Conservation (phyloP, 371 early-diverging fungal species). For the Syncephalis fuscata region DNA sequence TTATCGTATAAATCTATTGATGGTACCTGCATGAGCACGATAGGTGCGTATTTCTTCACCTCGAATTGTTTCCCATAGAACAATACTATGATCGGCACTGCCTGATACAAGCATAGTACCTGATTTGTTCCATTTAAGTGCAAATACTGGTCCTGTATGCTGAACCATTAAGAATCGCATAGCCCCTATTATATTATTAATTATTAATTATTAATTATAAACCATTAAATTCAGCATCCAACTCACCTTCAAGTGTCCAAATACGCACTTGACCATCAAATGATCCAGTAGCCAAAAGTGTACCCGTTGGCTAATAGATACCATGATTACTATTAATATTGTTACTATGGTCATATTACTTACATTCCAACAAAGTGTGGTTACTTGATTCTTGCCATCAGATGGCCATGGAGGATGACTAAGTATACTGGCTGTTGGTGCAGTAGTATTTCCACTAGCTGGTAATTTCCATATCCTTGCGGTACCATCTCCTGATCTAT, state of each 20-base stretch:
- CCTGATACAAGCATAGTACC: constrained; percentile 68
- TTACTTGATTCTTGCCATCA: constrained; percentile 47
- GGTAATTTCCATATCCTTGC: constrained; percentile 70
- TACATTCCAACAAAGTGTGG: constrained; percentile 88
- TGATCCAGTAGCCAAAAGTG: constrained; percentile 75
- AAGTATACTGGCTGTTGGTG: constrained; percentile 29
- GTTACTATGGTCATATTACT: constrained; percentile 8
- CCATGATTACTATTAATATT: neutral
- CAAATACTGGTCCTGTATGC: constrained; percentile 71
- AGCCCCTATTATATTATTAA: constrained; percentile 26
- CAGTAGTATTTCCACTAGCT: constrained; percentile 11
- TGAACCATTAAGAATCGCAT: constrained; percentile 43
- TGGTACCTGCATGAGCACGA: constrained; percentile 49
- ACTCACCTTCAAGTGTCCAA: constrained; percentile 48
- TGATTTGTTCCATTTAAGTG: constrained; percentile 71
- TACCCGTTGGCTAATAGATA: constrained; percentile 46
- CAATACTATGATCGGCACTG: constrained; percentile 62
- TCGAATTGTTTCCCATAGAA: constrained; percentile 70
- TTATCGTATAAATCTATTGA: neutral
- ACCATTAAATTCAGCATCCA: too few relatives aligned
- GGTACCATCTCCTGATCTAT: constrained; percentile 69
- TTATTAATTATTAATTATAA: neutral
- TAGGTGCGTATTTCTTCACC: constrained; percentile 67
- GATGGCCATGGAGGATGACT: constrained; percentile 32
- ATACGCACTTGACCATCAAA: constrained; percentile 79